Base-by-base conservation (phyloP, 1,284 basidiomycete genomes). In the Macrocybe sp. region DNA sequence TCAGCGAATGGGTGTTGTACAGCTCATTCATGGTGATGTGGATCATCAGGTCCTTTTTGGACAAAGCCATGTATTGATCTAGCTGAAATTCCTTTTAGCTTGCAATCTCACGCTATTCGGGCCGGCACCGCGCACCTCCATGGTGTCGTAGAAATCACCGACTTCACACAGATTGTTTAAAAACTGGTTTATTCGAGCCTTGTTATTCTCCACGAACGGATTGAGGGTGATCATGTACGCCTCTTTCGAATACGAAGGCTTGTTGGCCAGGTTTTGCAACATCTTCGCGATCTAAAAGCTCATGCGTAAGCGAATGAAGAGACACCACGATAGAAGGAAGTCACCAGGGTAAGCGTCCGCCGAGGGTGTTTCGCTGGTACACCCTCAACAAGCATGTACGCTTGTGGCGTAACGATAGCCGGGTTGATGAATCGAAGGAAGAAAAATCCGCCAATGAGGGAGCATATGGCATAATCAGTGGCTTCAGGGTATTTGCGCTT, bases 401-500 rank as follows among this genome's bases (percentile, higher is more conserved):
- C 96, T 65, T 99, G 97, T 0, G 97, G 97, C 1, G 97, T 98
- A 49, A 99, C 97, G 55, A 99, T 94, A n/a, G 97, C 97, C 2
- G 97, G 97, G 63, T 99, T 99, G 75, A 99, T 97, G 71, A 99
- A 99, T 9, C 97, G 91, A 51, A 99, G 82, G 79, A 99, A 99
- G 80, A 99, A 99, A 76, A 99, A 99, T 14, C 96, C 96, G 47
- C 97, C 97, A 59, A 99, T 99, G 48, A 99, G 79, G 5, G 95
- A 97, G 65, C 95, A 98, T 50, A 99, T 96, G 45, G 94, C 94
- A 61, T 94, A 94, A 69, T 99, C 97, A 33, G 92, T 92, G 22
- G 94, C 95, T 51, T 97, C 94, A 5, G 96, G 95, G 65, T 98
- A 98, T 76, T 98, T 99, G 49, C 97, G 82, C 92, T 97, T 37